Percentiles rank a stretch among this genome's conserved stretches.
Conservation (phyloP, 169 alveolate genomes). For the Plasmodium sp. region DNA sequence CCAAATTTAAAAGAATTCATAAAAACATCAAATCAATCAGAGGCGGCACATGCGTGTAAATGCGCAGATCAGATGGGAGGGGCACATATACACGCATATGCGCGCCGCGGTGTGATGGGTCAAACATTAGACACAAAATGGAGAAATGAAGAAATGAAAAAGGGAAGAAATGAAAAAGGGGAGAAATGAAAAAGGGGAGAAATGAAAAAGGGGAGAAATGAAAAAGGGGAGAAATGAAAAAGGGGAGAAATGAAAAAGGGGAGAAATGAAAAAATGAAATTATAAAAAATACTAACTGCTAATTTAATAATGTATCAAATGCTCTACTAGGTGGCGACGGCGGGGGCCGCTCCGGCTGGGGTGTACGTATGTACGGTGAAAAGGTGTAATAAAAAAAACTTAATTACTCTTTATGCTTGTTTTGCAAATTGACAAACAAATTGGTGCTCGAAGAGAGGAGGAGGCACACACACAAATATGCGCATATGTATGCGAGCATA, state of each 20-base stretch:
- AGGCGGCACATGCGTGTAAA: not conserved
- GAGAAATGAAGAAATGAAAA: not conserved
- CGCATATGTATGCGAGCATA: not conserved
- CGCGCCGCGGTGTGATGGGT: not conserved
- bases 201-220: not conserved
- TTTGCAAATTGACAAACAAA: not conserved
- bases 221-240: not conserved
- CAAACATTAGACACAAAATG: not conserved
- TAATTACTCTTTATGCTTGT: not conserved
- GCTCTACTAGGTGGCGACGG: not conserved
- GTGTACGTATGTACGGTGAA: not conserved
- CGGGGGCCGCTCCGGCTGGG: not conserved
- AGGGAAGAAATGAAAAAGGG: not conserved
- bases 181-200: not conserved
- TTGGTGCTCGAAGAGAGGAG: not conserved
- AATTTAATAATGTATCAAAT: not conserved
- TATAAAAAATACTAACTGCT: not conserved
- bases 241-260: not conserved
- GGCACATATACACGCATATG: not conserved
- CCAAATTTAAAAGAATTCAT: constrained; percentile 27
- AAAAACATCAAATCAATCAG: constrained; percentile 19
- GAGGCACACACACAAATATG: not conserved
- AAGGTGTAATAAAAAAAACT: not conserved
- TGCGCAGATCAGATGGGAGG: not conserved
- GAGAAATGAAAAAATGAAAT: not conserved